phyloP scores from a whole-genome alignment of 495 filamentous ascomycete genomes.

The Haplographium delicatum region DNA sequence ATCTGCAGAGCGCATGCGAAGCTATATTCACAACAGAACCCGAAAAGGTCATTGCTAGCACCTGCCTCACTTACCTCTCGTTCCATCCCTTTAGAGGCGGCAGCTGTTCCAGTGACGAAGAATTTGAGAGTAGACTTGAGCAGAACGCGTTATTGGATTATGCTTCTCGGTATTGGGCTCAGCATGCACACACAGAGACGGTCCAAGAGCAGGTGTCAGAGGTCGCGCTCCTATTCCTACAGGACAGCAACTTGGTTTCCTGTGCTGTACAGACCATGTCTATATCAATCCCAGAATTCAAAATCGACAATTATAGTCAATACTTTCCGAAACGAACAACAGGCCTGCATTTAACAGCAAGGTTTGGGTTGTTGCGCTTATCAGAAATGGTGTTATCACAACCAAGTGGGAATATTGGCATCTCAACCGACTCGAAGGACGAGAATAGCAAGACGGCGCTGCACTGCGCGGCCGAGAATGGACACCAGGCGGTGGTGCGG shows the following conservation, averaged over 20 bases:
- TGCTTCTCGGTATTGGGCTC: conserved; percentile 37
- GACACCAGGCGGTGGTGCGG: background rate
- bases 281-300: background rate
- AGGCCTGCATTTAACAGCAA: background rate
- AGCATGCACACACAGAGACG: conserved; percentile 31
- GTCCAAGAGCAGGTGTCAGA: background rate
- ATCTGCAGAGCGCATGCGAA: background rate
- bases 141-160: conserved; percentile 37
- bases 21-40: background rate
- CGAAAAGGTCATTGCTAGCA: background rate
- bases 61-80: conserved; percentile 8
- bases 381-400: background rate
- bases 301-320: background rate
- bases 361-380: background rate
- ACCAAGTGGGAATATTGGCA: background rate
- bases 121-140: conserved; percentile 25
- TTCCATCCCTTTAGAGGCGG: conserved; percentile 32
- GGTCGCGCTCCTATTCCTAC: background rate
- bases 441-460: background rate
- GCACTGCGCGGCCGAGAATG: background rate
- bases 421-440: background rate
- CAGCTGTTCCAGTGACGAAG: conserved; percentile 24
- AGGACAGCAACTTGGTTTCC: background rate
- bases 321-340: background rate
- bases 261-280: background rate